Percentiles rank a stretch among this genome's conserved stretches.
Evolutionary conservation across 2,329 filamentous ascomycete species (phyloP).

Genomic region (Incumbomyces lentus): DNA sequence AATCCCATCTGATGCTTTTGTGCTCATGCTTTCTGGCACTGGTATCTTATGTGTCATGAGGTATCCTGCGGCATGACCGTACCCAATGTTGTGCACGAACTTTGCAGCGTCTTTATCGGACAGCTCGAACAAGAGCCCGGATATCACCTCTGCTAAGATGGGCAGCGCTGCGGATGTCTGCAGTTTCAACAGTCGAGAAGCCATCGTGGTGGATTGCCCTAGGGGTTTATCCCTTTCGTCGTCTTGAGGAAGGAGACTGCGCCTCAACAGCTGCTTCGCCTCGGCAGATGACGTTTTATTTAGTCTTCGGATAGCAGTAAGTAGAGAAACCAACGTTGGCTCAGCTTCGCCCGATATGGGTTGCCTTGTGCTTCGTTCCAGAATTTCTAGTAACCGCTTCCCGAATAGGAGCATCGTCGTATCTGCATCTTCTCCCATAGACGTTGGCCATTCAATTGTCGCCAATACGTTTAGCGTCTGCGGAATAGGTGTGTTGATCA

Average conservation of each 20-base stretch:
- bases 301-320: conserved; percentile 64
- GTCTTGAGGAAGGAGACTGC: conserved; percentile 62
- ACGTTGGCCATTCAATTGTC: conserved; percentile 50
- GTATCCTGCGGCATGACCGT: conserved; percentile 86
- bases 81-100: conserved; percentile 87
- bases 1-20: conserved; percentile 28
- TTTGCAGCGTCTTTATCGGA: conserved; percentile 68
- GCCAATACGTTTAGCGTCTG: conserved; percentile 70
- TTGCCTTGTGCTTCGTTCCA: conserved; percentile 53
- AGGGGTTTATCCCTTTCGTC: conserved; percentile 67
- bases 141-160: conserved; percentile 63
- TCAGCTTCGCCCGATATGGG: conserved; percentile 66
- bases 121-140: conserved; percentile 73
- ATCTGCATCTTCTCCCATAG: neutral
- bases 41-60: conserved; percentile 74
- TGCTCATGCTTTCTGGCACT: conserved; percentile 56
- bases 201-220: conserved; percentile 62
- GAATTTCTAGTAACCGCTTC: conserved; percentile 56
- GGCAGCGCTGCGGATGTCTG: conserved; percentile 64
- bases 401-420: conserved; percentile 12
- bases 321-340: conserved; percentile 55
- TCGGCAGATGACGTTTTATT: conserved; percentile 56
- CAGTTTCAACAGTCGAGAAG: conserved; percentile 66
- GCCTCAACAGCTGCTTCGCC: conserved; percentile 53
- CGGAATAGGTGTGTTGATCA: conserved; percentile 62